phyloP scores from a whole-genome alignment of 2,329 filamentous ascomycete genomes.

The Aaosphaeria pasadenensis region DNA sequence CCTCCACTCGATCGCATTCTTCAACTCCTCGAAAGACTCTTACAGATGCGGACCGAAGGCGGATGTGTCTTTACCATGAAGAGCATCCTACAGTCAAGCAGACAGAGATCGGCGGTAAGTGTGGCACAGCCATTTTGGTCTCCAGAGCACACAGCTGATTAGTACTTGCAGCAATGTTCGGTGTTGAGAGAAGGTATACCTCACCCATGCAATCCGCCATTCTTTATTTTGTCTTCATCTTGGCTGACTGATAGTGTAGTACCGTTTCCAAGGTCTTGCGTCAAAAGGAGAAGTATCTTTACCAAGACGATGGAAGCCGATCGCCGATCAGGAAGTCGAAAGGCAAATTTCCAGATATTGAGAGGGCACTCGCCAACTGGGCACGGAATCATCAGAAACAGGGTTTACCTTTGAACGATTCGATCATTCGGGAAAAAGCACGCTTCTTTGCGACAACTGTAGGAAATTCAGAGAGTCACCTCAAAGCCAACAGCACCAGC shows the following conservation, averaged over 20 bases:
- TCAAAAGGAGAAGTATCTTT: constrained; percentile 91
- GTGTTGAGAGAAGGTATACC: constrained; percentile 89
- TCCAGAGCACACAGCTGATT: constrained; percentile 25
- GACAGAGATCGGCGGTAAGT: constrained; percentile 85
- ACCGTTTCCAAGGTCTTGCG: constrained; percentile 98
- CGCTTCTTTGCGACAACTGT: constrained; percentile 74
- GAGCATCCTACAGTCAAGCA: constrained; percentile 90
- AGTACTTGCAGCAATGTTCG: constrained; percentile 67
- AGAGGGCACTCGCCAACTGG: constrained; percentile 86
- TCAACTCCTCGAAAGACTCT: constrained; percentile 79
- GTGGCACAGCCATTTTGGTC: not conserved
- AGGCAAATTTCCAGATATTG: constrained; percentile 85
- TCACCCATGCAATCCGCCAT: not conserved
- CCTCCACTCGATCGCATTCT: constrained; percentile 38
- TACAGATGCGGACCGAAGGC: constrained; percentile 83
- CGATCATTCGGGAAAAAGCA: constrained; percentile 82
- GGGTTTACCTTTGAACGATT: constrained; percentile 71
- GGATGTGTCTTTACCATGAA: constrained; percentile 92
- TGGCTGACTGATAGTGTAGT: constrained; percentile 49
- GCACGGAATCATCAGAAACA: constrained; percentile 75
- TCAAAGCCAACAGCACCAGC: constrained; percentile 67
- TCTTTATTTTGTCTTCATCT: not conserved
- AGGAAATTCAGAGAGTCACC: constrained; percentile 66
- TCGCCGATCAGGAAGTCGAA: constrained; percentile 81
- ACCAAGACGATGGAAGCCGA: constrained; percentile 71